A percentile compares a stretch with the other conserved stretches of the same genome.
Evolutionary conservation across 495 filamentous ascomycete genomes (phyloP).

Genomic region (Pyrenula massariospora): DNA sequence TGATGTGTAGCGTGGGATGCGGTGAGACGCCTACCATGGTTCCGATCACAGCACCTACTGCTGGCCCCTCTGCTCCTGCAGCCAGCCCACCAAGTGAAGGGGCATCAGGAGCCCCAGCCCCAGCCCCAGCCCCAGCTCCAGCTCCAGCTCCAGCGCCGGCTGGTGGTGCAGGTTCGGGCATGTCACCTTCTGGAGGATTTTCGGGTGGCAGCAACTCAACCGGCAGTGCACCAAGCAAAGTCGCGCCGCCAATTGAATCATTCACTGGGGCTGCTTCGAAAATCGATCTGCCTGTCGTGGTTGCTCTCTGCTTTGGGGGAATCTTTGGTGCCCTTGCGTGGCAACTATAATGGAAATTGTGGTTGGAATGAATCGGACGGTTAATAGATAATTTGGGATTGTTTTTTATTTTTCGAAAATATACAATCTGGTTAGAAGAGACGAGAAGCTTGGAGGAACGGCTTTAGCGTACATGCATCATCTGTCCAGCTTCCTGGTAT

Average conservation of each 20-base stretch:
- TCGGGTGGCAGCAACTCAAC: not conserved
- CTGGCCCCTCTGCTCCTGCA: not conserved
- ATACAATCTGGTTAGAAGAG: not conserved
- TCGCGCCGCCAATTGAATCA: not conserved
- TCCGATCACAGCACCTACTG: not conserved
- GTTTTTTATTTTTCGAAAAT: not conserved
- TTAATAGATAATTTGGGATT: not conserved
- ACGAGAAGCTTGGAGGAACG: not conserved
- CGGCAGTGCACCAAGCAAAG: not conserved
- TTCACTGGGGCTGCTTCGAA: not conserved
- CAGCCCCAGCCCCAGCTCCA: too few relatives aligned
- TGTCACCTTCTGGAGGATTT: not conserved
- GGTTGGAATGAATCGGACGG: not conserved
- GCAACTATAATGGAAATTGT: not conserved
- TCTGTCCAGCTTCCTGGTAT: not conserved
- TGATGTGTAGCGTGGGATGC: constrained; percentile 46
- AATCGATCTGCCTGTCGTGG: not conserved
- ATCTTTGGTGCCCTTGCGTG: not conserved
- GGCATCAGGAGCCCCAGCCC: not conserved
- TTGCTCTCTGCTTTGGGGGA: not conserved
- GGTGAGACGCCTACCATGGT: constrained; percentile 70
- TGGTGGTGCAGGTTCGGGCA: not conserved
- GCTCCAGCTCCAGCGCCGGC: not conserved
- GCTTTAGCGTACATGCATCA: not conserved
- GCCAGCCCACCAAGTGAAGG: not conserved